Evolutionary conservation across 495 filamentous ascomycete genomes (phyloP).

Genomic region (Talaromyces nanjingensis): DNA sequence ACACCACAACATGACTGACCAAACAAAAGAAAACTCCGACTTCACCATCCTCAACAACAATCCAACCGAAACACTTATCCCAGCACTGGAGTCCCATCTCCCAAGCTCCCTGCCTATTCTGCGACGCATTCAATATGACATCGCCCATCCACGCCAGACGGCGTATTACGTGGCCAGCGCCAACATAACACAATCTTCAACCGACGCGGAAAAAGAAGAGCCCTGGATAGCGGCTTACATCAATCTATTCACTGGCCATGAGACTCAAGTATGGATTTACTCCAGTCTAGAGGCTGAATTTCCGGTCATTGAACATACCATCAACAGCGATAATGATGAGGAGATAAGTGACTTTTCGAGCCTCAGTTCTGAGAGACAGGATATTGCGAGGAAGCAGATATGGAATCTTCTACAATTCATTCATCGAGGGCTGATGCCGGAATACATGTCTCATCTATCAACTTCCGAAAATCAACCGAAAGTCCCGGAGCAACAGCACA

Average conservation of each 20-base stretch:
- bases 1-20: not conserved
- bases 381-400: not conserved
- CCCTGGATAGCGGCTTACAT: constrained; percentile 48
- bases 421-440: constrained; percentile 1
- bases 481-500: not conserved
- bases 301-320: not conserved
- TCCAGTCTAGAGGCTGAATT: constrained; percentile 41
- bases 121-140: constrained; percentile 50
- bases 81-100: constrained; percentile 39
- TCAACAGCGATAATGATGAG: not conserved
- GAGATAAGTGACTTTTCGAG: constrained; percentile 3
- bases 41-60: constrained; percentile 18
- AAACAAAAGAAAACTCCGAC: not conserved
- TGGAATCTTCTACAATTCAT: constrained; percentile 1
- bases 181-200: constrained; percentile 8
- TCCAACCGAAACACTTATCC: constrained; percentile 28
- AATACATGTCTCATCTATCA: not conserved
- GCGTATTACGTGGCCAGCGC: constrained; percentile 41
- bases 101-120: constrained; percentile 50
- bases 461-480: not conserved
- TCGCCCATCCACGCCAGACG: constrained; percentile 27
- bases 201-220: constrained; percentile 13
- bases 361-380: not conserved
- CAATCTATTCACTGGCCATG: constrained; percentile 47
- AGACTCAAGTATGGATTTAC: constrained; percentile 58